phyloP scores from a whole-genome alignment of 2,329 filamentous ascomycete species.

The Diaporthe vexans region DNA sequence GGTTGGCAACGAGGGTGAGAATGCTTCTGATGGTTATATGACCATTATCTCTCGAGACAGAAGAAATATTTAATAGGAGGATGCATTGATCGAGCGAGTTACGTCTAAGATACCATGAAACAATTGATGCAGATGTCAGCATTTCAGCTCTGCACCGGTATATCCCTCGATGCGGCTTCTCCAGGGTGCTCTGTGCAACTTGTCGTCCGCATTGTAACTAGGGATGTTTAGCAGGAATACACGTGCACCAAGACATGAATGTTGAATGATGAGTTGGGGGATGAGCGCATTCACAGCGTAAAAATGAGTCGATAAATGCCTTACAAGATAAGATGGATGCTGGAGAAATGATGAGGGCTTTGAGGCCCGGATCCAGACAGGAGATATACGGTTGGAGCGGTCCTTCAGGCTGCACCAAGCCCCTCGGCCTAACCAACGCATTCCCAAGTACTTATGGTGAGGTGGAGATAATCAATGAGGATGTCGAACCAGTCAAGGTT shows the following conservation, averaged over 20 bases:
- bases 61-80: not conserved
- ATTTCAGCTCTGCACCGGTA: not conserved
- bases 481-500: slow-evolving; percentile 59
- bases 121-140: not conserved
- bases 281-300: slow-evolving; percentile 44
- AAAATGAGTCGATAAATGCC: slow-evolving; percentile 66
- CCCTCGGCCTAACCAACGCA: slow-evolving; percentile 45
- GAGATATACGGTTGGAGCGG: slow-evolving; percentile 56
- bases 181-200: slow-evolving; percentile 48
- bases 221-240: slow-evolving; percentile 68
- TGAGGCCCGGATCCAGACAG: slow-evolving; percentile 52
- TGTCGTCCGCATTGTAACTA: slow-evolving; percentile 74
- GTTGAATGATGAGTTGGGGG: slow-evolving; percentile 68
- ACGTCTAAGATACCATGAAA: not conserved
- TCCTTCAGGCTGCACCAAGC: slow-evolving; percentile 55
- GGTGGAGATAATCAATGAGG: slow-evolving; percentile 55
- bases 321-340: too few relatives aligned
- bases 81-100: not conserved
- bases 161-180: not conserved
- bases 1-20: too few relatives aligned
- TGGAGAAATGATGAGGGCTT: slow-evolving; percentile 59
- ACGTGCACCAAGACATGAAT: slow-evolving; percentile 71
- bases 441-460: slow-evolving; percentile 51
- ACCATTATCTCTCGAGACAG: too few relatives aligned
- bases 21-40: not conserved